Base-by-base conservation (phyloP, 441 rosid genomes). In the Croton laevigatus region DNA sequence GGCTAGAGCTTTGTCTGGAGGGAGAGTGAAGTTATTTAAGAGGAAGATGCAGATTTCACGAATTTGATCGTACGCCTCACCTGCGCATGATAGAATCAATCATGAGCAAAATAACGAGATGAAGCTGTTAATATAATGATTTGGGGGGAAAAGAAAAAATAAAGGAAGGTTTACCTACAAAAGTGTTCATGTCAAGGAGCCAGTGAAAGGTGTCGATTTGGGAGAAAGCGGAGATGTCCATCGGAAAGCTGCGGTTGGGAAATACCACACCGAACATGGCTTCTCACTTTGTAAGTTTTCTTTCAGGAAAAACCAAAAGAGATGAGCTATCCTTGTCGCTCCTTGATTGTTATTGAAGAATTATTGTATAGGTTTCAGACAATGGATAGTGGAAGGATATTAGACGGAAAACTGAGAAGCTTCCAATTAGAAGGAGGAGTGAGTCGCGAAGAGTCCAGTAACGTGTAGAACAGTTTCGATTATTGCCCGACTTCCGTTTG, bases 101-200 rank as follows among this genome's bases (percentile, higher is more conserved):
- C 16, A 38, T 10, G 2, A 27, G 32, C 32, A 27, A 14, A 27
- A 10, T 52, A 20, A 16, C 13, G 11, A n/a, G 4, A 27, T 19
- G n/a, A 12, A 53, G 57, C 9, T 19, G 19, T 19, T 9, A 53
- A n/a, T 53, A 53, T 53, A n/a, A 53, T 6, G 8, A 17, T 40
- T 16, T n/a, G n/a, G n/a, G n/a, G 14, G 7, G 32, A 27, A 1
- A 9, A 27, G 2, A n/a, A n/a, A 13, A 1, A 3, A 46, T 3
- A 40, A 8, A 42, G 34, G 38, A 6, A 55, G 55, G 16, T 68
- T 75, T 82, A 88, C 97, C 98, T 32, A 94, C 97, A 81, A 94
- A 91, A 65, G 87, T 85, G 83, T 90, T 94, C 97, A 91, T 94
- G 85, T 94, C 97, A 65, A 94, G 97, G 32, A 94, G 73, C 98